Conservation (phyloP, 768 basidiomycete genomes). For the Pisolithus microcarpus region DNA sequence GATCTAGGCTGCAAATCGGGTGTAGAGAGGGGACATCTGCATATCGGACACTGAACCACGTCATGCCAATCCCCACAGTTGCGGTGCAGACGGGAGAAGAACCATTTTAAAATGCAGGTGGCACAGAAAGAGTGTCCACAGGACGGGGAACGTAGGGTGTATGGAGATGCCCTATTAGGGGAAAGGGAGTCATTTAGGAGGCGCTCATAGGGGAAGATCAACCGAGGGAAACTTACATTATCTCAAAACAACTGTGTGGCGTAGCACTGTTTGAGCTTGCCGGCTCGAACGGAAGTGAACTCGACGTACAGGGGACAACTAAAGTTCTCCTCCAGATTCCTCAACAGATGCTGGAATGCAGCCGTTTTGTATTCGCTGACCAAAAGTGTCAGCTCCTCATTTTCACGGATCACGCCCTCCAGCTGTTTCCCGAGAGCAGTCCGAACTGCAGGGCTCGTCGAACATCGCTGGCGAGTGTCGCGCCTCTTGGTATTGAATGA, state of each 20-base stretch:
- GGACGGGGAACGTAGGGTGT: constrained; percentile 42
- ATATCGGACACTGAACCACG: constrained; percentile 60
- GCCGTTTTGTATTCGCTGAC: constrained; percentile 34
- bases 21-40: constrained; percentile 48
- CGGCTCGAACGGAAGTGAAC: neutral
- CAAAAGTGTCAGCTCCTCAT: constrained; percentile 36
- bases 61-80: constrained; percentile 64
- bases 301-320: constrained; percentile 53
- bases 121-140: constrained; percentile 70
- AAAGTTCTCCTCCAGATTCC: constrained; percentile 55
- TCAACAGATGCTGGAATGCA: constrained; percentile 31
- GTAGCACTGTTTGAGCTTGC: constrained; percentile 9
- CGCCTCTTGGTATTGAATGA: neutral
- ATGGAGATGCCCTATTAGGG: constrained; percentile 42
- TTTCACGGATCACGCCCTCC: constrained; percentile 30
- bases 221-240: constrained; percentile 32
- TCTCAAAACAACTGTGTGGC: constrained; percentile 51
- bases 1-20: constrained; percentile 47
- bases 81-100: constrained; percentile 58
- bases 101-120: constrained; percentile 60
- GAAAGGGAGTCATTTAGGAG: neutral
- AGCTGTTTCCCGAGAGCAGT: constrained; percentile 37
- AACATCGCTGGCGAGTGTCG: constrained; percentile 27
- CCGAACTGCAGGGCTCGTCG: constrained; percentile 20
- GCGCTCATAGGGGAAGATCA: constrained; percentile 1